Conservation (phyloP, 805 yeast genomes). For the Wickerhamomyces rabaulensis region DNA sequence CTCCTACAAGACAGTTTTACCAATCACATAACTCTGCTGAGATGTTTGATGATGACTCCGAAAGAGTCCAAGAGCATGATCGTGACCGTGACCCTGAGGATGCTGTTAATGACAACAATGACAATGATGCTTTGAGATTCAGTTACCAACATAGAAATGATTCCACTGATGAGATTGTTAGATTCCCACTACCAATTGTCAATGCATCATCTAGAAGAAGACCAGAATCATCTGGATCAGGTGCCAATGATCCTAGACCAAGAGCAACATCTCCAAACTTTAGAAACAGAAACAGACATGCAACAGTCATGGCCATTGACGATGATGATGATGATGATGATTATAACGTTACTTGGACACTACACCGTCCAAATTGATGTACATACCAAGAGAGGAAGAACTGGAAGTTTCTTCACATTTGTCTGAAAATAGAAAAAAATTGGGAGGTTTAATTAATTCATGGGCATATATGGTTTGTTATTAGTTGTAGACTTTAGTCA, state of each 20-base stretch:
- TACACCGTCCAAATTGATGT: not conserved
- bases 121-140: not conserved
- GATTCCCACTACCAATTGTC: not conserved
- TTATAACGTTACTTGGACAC: not conserved
- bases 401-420: not conserved
- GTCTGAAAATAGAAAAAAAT: no score
- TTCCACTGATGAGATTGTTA: not conserved
- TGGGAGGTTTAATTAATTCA: not conserved
- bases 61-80: not conserved
- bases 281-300: not conserved
- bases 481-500: no score
- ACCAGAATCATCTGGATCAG: not conserved
- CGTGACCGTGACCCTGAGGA: not conserved
- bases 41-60: not conserved
- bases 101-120: not conserved
- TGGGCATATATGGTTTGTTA: not conserved
- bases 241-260: not conserved
- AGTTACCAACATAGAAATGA: not conserved
- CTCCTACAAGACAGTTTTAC: not conserved
- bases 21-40: not conserved
- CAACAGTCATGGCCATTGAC: not conserved
- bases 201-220: not conserved
- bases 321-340: not conserved
- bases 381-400: not conserved
- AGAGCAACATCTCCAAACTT: not conserved